Base-by-base conservation (phyloP, 2,329 filamentous ascomycete genomes). In the Claviceps sorghi region DNA sequence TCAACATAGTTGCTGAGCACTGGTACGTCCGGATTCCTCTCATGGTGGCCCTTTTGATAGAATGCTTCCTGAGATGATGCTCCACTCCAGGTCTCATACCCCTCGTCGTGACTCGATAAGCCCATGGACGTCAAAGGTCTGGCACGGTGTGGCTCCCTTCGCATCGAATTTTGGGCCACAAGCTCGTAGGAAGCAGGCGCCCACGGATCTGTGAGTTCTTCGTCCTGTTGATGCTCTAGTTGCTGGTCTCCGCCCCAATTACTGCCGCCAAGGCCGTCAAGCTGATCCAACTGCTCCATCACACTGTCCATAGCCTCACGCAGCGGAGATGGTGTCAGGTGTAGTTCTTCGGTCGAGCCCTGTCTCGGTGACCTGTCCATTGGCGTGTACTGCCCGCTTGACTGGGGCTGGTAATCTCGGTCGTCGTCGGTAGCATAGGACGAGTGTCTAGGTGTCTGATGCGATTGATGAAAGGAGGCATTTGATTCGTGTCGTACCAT, bases 251-350 rank as follows among this genome's bases (percentile, higher is more conserved):
- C 73, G 22, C 76, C 70, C 52, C 76, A 75, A 43, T 78, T 72
- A 59, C 83, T 73, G 19, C 84, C 61, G 19, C 84, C 61, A 0
- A 65, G 52, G 7, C 62, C 62, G 22, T 64, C 66, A 74, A 98
- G 87, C 55, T 90, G 89, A 63, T 95, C 84, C 44, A 98, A 69
- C 52, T 93, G 94, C 58, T 93, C 88, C 81, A 97, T 96, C 4
- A 98, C 90, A 66, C 94, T 91, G 63, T 97, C 91, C 89, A 98
- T 98, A 1, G 93, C 93, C 65, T 90, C 88, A 54, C 93, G 79
- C 3, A 98, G 72, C 0, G 93, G 93, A 2, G 93, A 97, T 1
- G 93, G 93, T 0, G 93, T 98, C 65, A 87, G 72, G 1, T 81
- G 82, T 45, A 76, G 79, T 41, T 73, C 72, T 46, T 75, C 79